Evolutionary conservation across 179 eudicot species (phyloP).

Genomic region (Amaranthus tricolor): DNA sequence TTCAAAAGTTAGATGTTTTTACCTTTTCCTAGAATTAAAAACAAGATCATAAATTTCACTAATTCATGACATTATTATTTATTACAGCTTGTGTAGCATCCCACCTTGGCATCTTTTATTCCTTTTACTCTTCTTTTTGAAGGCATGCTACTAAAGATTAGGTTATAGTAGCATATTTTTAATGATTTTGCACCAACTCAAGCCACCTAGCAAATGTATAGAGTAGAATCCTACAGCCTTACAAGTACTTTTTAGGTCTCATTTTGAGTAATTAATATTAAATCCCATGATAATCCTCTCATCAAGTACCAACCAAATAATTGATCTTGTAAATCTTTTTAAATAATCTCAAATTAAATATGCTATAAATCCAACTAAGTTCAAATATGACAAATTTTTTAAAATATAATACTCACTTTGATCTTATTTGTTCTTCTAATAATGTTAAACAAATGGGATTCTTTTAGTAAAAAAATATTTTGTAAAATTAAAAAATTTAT

Average conservation of each 20-base stretch:
- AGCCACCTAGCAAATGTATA: slow-evolving; percentile 5
- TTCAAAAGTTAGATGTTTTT: no score
- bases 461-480: no score
- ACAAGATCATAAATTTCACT: neutral
- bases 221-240: neutral
- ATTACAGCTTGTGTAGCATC: neutral
- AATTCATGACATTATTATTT: neutral
- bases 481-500: no score
- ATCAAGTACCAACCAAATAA: slow-evolving; percentile 9
- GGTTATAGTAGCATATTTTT: neutral
- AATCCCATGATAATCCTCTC: neutral
- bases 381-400: neutral
- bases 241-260: slow-evolving; percentile 9
- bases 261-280: neutral
- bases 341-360: no score
- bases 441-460: no score
- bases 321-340: neutral
- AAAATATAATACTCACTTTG: no score
- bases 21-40: neutral
- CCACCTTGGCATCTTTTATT: neutral
- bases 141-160: neutral
- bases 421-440: no score
- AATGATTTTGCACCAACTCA: slow-evolving; percentile 6
- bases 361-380: no score
- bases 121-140: slow-evolving; percentile 1